Evolutionary conservation across 2,329 filamentous ascomycete genomes (phyloP).

Genomic region (Diplodia seriata): DNA sequence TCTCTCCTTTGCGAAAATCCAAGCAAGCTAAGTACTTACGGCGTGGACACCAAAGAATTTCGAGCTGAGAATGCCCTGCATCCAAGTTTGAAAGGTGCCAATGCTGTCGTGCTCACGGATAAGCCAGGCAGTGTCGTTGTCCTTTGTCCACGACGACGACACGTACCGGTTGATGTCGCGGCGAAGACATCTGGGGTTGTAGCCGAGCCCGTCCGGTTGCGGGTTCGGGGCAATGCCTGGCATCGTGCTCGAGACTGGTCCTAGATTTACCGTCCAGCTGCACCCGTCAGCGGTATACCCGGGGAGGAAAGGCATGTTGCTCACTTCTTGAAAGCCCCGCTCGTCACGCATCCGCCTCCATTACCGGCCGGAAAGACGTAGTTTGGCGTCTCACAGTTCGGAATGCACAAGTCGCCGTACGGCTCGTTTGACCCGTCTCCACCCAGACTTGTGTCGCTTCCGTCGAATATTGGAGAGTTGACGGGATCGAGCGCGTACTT

Average conservation of each 20-base stretch:
- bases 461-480: constrained; percentile 63
- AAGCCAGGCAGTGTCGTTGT: not conserved
- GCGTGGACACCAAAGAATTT: not conserved
- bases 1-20: too few relatives aligned
- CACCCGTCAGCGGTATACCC: constrained; percentile 50
- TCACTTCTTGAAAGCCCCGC: constrained; percentile 48
- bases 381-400: not conserved
- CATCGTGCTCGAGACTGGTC: constrained; percentile 54
- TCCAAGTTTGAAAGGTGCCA: not conserved
- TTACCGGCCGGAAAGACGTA: constrained; percentile 52
- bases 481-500: too few relatives aligned
- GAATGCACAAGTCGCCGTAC: not conserved
- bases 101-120: not conserved
- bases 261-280: constrained; percentile 54
- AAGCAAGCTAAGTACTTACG: not conserved
- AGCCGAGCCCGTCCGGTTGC: constrained; percentile 39
- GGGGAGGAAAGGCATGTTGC: not conserved
- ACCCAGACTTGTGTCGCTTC: constrained; percentile 55
- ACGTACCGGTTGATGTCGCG: constrained; percentile 47
- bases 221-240: constrained; percentile 42
- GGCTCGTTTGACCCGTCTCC: constrained; percentile 54
- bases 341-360: constrained; percentile 62
- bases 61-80: not conserved
- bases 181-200: constrained; percentile 49
- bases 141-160: not conserved